phyloP scores from a whole-genome alignment of 2,329 filamentous ascomycete species.

The Fusarium acutatum region DNA sequence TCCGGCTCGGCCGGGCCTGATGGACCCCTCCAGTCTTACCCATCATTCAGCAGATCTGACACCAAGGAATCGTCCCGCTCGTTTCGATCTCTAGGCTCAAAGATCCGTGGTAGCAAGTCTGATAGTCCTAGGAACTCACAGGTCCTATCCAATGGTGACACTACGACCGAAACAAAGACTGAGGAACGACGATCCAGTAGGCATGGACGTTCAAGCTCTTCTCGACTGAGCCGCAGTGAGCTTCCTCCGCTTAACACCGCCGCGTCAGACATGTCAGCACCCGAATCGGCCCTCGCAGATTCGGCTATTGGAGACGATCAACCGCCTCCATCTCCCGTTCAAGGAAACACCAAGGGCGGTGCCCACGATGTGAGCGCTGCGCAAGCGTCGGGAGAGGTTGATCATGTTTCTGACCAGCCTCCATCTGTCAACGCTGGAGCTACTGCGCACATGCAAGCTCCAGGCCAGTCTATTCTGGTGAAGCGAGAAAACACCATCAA shows the following conservation, averaged over 20 bases:
- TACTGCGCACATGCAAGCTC: slow-evolving; percentile 69
- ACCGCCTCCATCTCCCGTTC: slow-evolving; percentile 86
- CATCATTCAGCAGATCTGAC: slow-evolving; percentile 90
- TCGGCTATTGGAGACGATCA: slow-evolving; percentile 56
- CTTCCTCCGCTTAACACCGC: slow-evolving; percentile 51
- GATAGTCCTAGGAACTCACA: slow-evolving; percentile 86
- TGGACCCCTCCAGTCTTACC: slow-evolving; percentile 76
- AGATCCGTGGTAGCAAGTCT: slow-evolving; percentile 80
- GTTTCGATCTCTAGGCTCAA: slow-evolving; percentile 84
- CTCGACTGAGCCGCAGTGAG: slow-evolving; percentile 58
- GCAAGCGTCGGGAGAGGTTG: slow-evolving; percentile 88
- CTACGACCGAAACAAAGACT: slow-evolving; percentile 60
- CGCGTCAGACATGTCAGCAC: slow-evolving; percentile 51
- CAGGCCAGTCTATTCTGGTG: slow-evolving; percentile 89
- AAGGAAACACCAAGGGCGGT: slow-evolving; percentile 75
- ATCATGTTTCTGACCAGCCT: slow-evolving; percentile 91
- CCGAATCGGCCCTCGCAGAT: slow-evolving; percentile 51
- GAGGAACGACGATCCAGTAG: slow-evolving; percentile 78
- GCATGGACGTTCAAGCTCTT: slow-evolving; percentile 62
- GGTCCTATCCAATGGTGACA: slow-evolving; percentile 69
- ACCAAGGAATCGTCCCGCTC: slow-evolving; percentile 93
- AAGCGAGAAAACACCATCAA: slow-evolving; percentile 78
- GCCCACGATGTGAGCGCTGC: slow-evolving; percentile 83
- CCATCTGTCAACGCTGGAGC: slow-evolving; percentile 72
- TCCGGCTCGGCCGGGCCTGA: slow-evolving; percentile 56